Evolutionary conservation across 345 rosid species (phyloP), one percentile per base, ranked within the genome.

Genomic region (Eucalyptus lansdowneana): DNA sequence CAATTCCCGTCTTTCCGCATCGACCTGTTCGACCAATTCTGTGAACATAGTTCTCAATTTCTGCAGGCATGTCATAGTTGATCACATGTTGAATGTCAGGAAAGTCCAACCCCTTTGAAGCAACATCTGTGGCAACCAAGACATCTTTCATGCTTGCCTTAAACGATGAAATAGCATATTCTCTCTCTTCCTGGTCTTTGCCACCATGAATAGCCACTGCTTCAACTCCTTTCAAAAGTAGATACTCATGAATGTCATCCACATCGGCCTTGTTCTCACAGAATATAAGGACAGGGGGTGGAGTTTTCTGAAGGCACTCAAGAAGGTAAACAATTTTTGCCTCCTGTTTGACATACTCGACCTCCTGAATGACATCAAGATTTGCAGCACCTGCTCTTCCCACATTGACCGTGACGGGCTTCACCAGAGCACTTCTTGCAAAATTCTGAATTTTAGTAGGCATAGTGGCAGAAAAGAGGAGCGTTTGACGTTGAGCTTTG

Each of bases 381-480:
- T 97, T 97, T 88, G 99, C 99, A 58, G 99, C 99, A 89, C 99
- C 98, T 21, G 98, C 99, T 93, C 98, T 95, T 88, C 99, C 99
- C 53, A 96, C 99, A 86, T 96, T 96, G 40, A 96, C 99, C 4
- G 93, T 95, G 87, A 97, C 95, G 12, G 99, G 99, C 90, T 95
- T 96, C 87, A 96, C 99, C 89, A 96, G 89, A 69, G 99, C 98
- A 91, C 98, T 97, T 89, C 96, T 94, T 34, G 98, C 99, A 91
- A 97, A 96, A 91, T 94, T 95, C 89, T 97, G 99, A 89, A 97
- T 97, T 89, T 97, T 96, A 72, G 98, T 93, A 14, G 99, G 99
- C 99, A 97, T 97, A 17, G 99, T 97, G 25, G 98, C 99, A 87
- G 99, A 97, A 90, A 96, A 97, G 50, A 96, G 91, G 90, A 96